phyloP scores from a whole-genome alignment of 2,329 filamentous ascomycete species.

The Ceratocystis ficicola region DNA sequence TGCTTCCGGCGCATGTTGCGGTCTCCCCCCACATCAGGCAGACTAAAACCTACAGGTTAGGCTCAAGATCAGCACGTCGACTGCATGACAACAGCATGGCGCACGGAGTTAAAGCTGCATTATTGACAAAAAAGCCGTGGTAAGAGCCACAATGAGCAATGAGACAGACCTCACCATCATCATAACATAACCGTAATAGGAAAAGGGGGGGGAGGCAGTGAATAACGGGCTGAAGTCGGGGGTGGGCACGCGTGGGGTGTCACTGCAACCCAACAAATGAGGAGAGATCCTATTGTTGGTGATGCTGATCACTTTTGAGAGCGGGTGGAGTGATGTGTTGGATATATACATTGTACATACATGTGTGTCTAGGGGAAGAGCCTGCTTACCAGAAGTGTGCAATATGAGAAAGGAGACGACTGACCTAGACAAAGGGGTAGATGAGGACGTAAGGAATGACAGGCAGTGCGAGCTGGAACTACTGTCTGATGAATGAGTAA shows the following conservation, averaged over 20 bases:
- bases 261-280: background rate
- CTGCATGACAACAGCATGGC: conserved; percentile 1
- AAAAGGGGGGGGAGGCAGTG: background rate
- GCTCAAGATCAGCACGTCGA: background rate
- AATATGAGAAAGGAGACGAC: background rate
- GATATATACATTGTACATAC: background rate
- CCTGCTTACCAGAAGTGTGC: background rate
- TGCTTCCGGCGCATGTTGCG: background rate
- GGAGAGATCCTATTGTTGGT: background rate
- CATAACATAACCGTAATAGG: background rate
- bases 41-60: background rate
- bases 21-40: background rate
- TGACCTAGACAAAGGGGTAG: background rate
- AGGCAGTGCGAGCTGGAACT: background rate
- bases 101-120: background rate
- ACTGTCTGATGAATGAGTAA: background rate
- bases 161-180: background rate
- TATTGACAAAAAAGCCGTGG: background rate
- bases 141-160: background rate
- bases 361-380: background rate
- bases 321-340: background rate
- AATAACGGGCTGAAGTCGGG: background rate
- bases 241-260: background rate
- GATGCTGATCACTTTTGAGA: background rate
- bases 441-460: background rate